Base-by-base conservation (phyloP, 2,329 filamentous ascomycete species). In the Calcarisporium arbuscula region DNA sequence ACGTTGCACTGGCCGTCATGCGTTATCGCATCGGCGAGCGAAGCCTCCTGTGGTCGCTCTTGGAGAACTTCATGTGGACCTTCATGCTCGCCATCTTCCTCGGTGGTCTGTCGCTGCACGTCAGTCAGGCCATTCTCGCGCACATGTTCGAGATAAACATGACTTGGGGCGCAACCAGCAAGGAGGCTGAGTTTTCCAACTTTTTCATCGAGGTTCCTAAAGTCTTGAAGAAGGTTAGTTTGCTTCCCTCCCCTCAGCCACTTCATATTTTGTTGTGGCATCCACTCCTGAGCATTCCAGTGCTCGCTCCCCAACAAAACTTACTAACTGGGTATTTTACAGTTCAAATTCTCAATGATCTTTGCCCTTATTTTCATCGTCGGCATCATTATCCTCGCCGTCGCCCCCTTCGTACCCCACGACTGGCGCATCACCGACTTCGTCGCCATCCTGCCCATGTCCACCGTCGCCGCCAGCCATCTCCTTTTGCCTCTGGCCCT, bases 61-160 rank as follows among this genome's bases (percentile, higher is more conserved):
- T 66, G 34, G 75, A 80, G 54, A 80, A 80, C 59, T 73, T 87
- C 61, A 84, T 81, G 60, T 88, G 83, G 83, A 77, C 81, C 8
- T 59, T 82, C 35, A 67, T 83, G 60, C 67, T 90, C 30, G 81
- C 80, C 41, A 80, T 92, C 56, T 94, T 92, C 69, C 69, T 94
- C 14, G 86, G 86, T 34, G 86, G 86, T 25, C 69, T 92, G 32
- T 85, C 80, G 2, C 72, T 94, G 22, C 85, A 94, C 61, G 75
- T 94, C 31, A 85, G 77, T 19, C 82, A 89, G 56, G 86, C 86
- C 2, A 67, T 94, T 21, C 61, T 92, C 29, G 72, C 79, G 5
- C 87, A 94, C 65, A 85, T 92, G 75, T 85, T 92, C 55, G 78
- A 85, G 62, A 78, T 90, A 53, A 74, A 92, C 60, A 90, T 92